phyloP scores from a whole-genome alignment of 1,284 basidiomycete genomes.

The Blastosporella zonata region DNA sequence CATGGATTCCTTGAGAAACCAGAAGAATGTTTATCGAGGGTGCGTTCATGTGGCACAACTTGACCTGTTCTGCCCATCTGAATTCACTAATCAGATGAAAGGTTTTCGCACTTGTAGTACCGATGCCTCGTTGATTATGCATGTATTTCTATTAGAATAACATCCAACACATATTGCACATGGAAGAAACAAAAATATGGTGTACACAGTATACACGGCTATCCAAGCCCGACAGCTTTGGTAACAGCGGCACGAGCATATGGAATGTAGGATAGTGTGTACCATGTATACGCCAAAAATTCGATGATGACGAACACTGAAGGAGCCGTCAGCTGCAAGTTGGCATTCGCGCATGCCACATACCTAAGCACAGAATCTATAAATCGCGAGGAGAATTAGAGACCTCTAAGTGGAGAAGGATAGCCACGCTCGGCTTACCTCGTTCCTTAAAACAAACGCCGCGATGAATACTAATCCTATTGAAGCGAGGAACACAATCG shows the following conservation, averaged over 20 bases:
- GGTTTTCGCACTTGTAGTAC: constrained; percentile 5
- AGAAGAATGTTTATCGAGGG: constrained; percentile 82
- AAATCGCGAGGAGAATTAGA: constrained; percentile 8
- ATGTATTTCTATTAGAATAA: constrained; percentile 10
- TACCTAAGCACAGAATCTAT: constrained; percentile 36
- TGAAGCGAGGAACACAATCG: constrained; percentile 73
- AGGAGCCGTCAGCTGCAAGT: constrained; percentile 24
- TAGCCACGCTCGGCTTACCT: constrained; percentile 43
- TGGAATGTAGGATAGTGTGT: constrained; percentile 81
- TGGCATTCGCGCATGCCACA: constrained; percentile 39
- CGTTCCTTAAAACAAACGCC: constrained; percentile 71
- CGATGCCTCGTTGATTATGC: not conserved
- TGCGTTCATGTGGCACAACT: constrained; percentile 16
- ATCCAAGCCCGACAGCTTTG: constrained; percentile 56
- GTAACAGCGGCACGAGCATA: constrained; percentile 76
- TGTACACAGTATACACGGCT: constrained; percentile 1
- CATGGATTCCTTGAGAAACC: constrained; percentile 73
- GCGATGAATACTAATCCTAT: constrained; percentile 80
- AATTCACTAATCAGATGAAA: constrained; percentile 5
- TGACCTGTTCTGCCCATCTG: not conserved
- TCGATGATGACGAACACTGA: constrained; percentile 84
- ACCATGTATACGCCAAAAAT: constrained; percentile 85
- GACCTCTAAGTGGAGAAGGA: constrained; percentile 2
- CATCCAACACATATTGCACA: not conserved
- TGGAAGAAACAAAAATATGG: not conserved